Base-by-base conservation (phyloP, 192 early-diverging fungal genomes). In the Umbelopsis ramanniana region DNA sequence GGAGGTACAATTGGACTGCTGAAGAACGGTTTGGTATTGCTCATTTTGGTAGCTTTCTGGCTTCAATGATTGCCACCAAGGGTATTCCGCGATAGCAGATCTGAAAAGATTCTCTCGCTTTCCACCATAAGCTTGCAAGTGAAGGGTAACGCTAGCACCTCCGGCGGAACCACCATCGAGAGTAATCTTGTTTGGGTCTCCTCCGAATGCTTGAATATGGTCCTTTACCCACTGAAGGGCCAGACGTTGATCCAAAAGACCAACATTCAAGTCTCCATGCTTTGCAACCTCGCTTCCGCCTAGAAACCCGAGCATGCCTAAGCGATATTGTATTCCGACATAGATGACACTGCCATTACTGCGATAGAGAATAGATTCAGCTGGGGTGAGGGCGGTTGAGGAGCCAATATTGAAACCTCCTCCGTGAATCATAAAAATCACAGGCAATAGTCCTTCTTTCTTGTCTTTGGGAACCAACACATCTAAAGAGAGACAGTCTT, bases 201-300 rank as follows among this genome's bases (percentile, higher is more conserved):
- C 89, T 38, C 89, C 90, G 79, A 91, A 91, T 5, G 76, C 68
- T 11, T 66, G 79, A 76, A 91, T 91, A 67, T 89, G 85, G 12
- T 74, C 37, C 29, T 77, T 66, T 26, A 91, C 82, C 90, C 90
- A 91, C 69, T 80, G 53, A n/a, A 91, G 57, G 15, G 88, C 88
- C n/a, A 50, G 48, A 6, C 48, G 48, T 15, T 50, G 48, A 15
- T 50, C 48, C 48, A 50, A 21, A 19, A 50, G 48, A 21, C 48
- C 48, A n/a, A 6, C 15, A 21, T 50, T 50, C 48, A 50, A 50
- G 48, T 50, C 48, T 21, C 48, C 48, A 50, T 50, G 15, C 1
- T 19, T 50, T 21, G 0, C 0, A 21, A 50, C n/a, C n/a, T 50
- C 48, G 6, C 48, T 50, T 6, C 48, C 48, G 15, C 19, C 48